phyloP scores from a whole-genome alignment of 345 rosid species.

The Citrus australasica region DNA sequence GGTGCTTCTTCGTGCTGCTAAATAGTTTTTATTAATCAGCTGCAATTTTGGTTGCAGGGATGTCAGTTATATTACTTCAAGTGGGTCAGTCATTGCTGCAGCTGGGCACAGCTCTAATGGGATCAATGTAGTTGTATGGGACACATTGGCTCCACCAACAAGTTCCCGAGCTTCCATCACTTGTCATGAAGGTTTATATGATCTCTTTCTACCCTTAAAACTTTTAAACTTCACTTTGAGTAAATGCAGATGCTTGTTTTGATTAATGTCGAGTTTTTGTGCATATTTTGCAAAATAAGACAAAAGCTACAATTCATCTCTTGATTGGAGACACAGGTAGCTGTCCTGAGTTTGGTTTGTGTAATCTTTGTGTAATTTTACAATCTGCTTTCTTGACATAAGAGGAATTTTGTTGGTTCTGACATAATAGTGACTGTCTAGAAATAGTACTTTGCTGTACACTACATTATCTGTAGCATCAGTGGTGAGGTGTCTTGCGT shows the following conservation, averaged over 20 bases:
- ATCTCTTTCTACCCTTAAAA: neutral
- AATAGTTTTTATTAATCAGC: neutral
- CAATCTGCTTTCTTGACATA: neutral
- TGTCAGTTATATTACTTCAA: slow-evolving; percentile 75
- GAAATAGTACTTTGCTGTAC: neutral
- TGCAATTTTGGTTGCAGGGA: slow-evolving; percentile 55
- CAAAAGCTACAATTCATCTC: neutral
- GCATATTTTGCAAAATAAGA: neutral
- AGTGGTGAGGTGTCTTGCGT: neutral
- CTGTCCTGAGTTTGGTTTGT: neutral
- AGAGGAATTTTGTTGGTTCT: neutral
- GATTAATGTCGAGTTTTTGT: neutral
- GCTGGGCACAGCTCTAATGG: slow-evolving; percentile 80
- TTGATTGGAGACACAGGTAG: neutral
- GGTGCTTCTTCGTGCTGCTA: neutral
- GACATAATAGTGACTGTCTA: neutral
- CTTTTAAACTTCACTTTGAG: neutral
- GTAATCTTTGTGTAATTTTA: neutral
- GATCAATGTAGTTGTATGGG: slow-evolving; percentile 89
- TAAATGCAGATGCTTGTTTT: neutral
- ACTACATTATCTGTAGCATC: neutral
- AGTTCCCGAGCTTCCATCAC: slow-evolving; percentile 76
- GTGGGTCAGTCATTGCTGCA: slow-evolving; percentile 87
- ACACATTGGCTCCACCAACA: slow-evolving; percentile 87
- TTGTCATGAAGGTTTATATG: slow-evolving; percentile 78